These are phyloP conservation scores for Pseudotsuga menziesii DNA, from an alignment of 75 land plant species.

Conservation along the genomic window DNA sequence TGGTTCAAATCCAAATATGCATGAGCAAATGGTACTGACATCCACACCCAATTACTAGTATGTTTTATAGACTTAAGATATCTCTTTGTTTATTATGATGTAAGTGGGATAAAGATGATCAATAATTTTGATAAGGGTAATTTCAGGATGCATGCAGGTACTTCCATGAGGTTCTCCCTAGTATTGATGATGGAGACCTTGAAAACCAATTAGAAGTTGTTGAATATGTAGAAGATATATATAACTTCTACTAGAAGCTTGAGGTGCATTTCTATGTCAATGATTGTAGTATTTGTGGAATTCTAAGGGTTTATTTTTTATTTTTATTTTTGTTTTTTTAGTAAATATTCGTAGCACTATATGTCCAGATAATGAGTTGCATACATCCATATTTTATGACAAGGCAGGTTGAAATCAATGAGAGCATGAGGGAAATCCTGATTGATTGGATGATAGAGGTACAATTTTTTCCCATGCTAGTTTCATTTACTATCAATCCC, in stretches of 20 bases:
- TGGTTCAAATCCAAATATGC: too few species aligned
- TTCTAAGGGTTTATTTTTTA: neutral
- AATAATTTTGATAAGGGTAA: neutral
- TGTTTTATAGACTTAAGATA: neutral
- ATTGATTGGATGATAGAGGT: constrained; percentile 89
- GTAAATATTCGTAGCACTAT: neutral
- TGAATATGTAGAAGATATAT: constrained; percentile 93
- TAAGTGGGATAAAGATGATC: neutral
- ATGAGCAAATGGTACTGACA: too few species aligned
- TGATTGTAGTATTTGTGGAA: neutral
- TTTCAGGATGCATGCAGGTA: constrained; percentile 61
- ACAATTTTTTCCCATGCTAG: neutral
- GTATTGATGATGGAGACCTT: constrained; percentile 73
- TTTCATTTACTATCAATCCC: neutral
- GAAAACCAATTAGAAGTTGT: constrained; percentile 74
- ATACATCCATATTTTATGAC: constrained; percentile 63
- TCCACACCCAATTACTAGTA: neutral
- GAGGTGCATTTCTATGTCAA: constrained; percentile 36
- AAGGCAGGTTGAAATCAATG: constrained; percentile 71
- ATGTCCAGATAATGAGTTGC: constrained; percentile 37
- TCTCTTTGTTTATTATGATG: neutral
- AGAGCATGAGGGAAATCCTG: constrained; percentile 85
- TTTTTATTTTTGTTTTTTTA: too few species aligned
- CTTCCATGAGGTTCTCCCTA: constrained; percentile 26
- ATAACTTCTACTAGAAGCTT: constrained; percentile 64